Base-by-base conservation (phyloP, 1,284 basidiomycete species). In the Mycena citricolor region DNA sequence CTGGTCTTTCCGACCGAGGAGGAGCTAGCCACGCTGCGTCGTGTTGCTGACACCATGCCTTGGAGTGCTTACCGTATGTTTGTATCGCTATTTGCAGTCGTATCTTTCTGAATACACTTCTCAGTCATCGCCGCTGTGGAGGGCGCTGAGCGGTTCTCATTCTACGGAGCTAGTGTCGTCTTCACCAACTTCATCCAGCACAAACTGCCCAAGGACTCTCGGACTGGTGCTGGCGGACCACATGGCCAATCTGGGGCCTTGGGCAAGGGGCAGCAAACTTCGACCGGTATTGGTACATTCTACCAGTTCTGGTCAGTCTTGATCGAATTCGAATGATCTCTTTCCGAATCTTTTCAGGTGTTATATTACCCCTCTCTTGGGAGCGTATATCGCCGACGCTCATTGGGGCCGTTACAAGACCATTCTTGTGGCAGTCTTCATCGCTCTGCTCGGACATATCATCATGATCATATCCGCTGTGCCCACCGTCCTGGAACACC, bases 381-480 rank as follows among this genome's bases (percentile, higher is more conserved):
- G 83, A n/a, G 83, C 81, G 0, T 87, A 82, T 57, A 67, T 90
- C 32, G 83, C 87, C n/a, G 86, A 89, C 58, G 79, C 83, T 8
- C 73, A 78, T 39, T 81, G 76, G 72, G 87, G 86, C 30, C 78
- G 86, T 16, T 90, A 77, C 73, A 86, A 86, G 63, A 86, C 86
- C 2, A 74, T 88, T 52, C 76, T 73, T 51, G 63, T 76, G 44
- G 73, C 77, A 10, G 69, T 85, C 31, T 68, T 23, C 7, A 61
- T 90, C 34, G 71, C 78, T 2, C 63, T 84, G 42, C 19, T 86
- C 25, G 84, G 85, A 0, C 90, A 93, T 61, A 65, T 87, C 47
- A 69, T 93, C 52, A 79, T 93, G 54, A 76, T 91, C 54, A 64
- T 88, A 39, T 77, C 84, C 16, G 77, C 83, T 7, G 62, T 90